Conservation (phyloP, 306 rosid species). For the Hippophae tibetana region DNA sequence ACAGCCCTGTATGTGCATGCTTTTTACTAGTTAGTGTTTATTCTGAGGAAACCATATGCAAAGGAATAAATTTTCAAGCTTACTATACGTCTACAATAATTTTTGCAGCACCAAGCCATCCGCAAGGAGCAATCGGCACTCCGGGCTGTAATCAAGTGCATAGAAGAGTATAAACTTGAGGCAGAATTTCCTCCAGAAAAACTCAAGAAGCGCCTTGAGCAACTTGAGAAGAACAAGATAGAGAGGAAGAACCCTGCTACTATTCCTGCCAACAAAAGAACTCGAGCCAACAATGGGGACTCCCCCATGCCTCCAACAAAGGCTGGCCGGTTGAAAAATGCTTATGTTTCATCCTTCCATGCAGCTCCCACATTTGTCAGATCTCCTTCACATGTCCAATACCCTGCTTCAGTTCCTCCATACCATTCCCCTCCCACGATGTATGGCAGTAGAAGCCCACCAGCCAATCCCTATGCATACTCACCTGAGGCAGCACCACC, state of each 20-base stretch:
- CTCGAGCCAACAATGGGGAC: slow-evolving; percentile 84
- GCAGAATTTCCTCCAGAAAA: slow-evolving; percentile 75
- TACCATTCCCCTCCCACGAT: slow-evolving; percentile 94
- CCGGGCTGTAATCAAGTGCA: slow-evolving; percentile 81
- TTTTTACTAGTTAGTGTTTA: background rate
- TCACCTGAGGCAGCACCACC: slow-evolving; percentile 83
- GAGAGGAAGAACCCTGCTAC: slow-evolving; percentile 78
- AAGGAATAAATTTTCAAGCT: slow-evolving; percentile 14
- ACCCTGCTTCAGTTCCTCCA: slow-evolving; percentile 79
- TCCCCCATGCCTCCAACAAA: slow-evolving; percentile 99
- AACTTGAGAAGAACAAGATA: slow-evolving; percentile 82
- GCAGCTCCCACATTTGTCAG: slow-evolving; percentile 73
- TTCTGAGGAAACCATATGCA: slow-evolving; percentile 8
- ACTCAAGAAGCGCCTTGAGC: slow-evolving; percentile 94
- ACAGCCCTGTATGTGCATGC: background rate
- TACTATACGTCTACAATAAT: slow-evolving; percentile 11
- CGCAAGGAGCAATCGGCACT: slow-evolving; percentile 97
- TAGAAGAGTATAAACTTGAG: slow-evolving; percentile 94
- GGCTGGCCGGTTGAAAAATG: slow-evolving; percentile 95
- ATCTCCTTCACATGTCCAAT: slow-evolving; percentile 90
- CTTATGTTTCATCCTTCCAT: slow-evolving; percentile 96
- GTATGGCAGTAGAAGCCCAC: slow-evolving; percentile 97
- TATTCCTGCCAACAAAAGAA: slow-evolving; percentile 94
- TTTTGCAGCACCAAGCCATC: slow-evolving; percentile 76
- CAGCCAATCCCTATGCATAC: slow-evolving; percentile 61